Conservation (phyloP, 176 grass and related monocot species). For the Musa beccarii region DNA sequence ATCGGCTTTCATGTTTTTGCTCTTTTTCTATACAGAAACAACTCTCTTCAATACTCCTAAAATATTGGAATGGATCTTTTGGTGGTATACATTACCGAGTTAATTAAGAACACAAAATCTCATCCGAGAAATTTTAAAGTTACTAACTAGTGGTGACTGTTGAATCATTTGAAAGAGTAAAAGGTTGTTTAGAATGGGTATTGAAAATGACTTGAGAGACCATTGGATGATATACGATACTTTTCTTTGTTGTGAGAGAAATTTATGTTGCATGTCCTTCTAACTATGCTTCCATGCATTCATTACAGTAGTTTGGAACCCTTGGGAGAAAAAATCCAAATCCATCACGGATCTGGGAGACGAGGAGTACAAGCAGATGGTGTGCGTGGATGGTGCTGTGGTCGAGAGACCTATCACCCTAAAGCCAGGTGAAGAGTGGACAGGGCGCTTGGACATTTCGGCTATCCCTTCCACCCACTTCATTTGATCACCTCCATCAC, state of each 20-base stretch:
- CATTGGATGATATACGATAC: too few relatives aligned
- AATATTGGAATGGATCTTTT: too few relatives aligned
- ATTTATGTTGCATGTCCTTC: not conserved
- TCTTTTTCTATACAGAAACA: too few relatives aligned
- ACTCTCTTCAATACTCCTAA: too few relatives aligned
- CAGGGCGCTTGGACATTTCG: slow-evolving; percentile 70
- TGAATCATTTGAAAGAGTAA: not conserved
- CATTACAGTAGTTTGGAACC: slow-evolving; percentile 81
- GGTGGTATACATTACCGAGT: too few relatives aligned
- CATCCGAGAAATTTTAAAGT: not conserved
- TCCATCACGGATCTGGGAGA: slow-evolving; percentile 60
- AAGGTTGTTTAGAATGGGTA: too few relatives aligned
- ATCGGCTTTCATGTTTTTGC: too few relatives aligned
- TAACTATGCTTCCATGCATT: not conserved
- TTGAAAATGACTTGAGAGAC: too few relatives aligned
- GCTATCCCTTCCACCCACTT: slow-evolving; percentile 65
- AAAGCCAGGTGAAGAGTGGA: slow-evolving; percentile 89
- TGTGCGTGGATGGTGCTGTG: slow-evolving; percentile 72
- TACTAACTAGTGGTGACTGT: too few relatives aligned
- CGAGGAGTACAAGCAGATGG: slow-evolving; percentile 87
- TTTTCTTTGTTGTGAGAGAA: too few relatives aligned
- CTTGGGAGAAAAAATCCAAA: slow-evolving; percentile 81
- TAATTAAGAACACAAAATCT: too few relatives aligned
- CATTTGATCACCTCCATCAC: slow-evolving; percentile 62
- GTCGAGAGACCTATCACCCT: slow-evolving; percentile 53